Evolutionary conservation across 495 filamentous ascomycete species (phyloP).

Genomic region (Platismatia glauca): DNA sequence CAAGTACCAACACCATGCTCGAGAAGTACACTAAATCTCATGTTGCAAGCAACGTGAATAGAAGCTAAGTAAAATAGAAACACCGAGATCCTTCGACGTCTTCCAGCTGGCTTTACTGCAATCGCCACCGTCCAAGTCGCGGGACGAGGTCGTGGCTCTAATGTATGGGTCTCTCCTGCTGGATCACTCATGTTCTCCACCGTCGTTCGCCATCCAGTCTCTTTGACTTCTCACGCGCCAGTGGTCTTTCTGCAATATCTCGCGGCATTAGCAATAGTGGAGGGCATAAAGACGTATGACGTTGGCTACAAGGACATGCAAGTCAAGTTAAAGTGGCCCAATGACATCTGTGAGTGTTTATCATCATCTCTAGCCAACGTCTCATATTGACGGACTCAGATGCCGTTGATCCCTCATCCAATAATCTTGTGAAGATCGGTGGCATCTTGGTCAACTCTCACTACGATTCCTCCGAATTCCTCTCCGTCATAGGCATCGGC

Average conservation of each 20-base stretch:
- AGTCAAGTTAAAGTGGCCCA: slow-evolving; percentile 93
- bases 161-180: slow-evolving; percentile 90
- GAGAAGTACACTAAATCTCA: slow-evolving; percentile 58
- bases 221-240: slow-evolving; percentile 61
- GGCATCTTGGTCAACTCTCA: slow-evolving; percentile 89
- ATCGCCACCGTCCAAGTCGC: slow-evolving; percentile 87
- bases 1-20: slow-evolving; percentile 88
- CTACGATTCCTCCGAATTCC: slow-evolving; percentile 68
- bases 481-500: slow-evolving; percentile 82
- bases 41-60: background rate
- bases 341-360: slow-evolving; percentile 62
- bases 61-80: slow-evolving; percentile 48
- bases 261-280: slow-evolving; percentile 78
- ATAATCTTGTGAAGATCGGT: slow-evolving; percentile 79
- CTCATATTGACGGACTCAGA: slow-evolving; percentile 34
- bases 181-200: slow-evolving; percentile 82
- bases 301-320: slow-evolving; percentile 62
- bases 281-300: slow-evolving; percentile 75
- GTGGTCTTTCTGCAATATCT: slow-evolving; percentile 94
- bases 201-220: slow-evolving; percentile 69
- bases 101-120: slow-evolving; percentile 79
- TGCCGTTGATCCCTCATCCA: slow-evolving; percentile 59
- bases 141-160: slow-evolving; percentile 82
- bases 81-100: slow-evolving; percentile 58
- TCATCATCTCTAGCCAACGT: background rate